These are phyloP conservation scores for Angomonas ambiguus DNA, from an alignment of 208 protist species.

Conservation along the genomic window DNA sequence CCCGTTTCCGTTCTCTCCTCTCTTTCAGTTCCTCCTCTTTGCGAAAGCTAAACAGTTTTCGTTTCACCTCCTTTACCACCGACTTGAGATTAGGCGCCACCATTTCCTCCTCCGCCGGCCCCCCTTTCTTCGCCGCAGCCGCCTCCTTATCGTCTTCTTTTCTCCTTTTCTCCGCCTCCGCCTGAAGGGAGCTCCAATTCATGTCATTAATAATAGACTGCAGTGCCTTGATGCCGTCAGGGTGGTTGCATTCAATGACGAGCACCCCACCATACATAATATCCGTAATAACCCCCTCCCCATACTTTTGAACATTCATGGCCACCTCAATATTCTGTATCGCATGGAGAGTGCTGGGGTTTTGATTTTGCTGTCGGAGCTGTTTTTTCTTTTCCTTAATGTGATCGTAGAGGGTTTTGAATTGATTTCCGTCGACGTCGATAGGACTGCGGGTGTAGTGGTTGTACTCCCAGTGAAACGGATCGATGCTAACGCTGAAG, in stretches of 20 bases:
- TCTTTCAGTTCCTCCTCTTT: conserved; percentile 4
- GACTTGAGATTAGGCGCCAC: neutral
- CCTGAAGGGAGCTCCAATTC: conserved; percentile 27
- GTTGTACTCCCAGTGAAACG: conserved; percentile 46
- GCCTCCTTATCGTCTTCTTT: neutral
- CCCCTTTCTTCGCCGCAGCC: neutral
- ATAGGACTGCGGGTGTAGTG: conserved; percentile 45
- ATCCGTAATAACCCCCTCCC: conserved; percentile 81
- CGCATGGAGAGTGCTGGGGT: conserved; percentile 18
- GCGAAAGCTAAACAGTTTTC: neutral
- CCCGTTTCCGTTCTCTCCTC: neutral
- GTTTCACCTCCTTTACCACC: neutral
- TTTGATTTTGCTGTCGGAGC: neutral
- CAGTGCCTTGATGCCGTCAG: conserved; percentile 29
- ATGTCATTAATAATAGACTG: conserved; percentile 36
- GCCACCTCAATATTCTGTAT: neutral
- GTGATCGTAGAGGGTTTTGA: conserved; percentile 9
- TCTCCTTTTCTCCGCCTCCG: conserved; percentile 4
- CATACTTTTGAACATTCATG: conserved; percentile 19
- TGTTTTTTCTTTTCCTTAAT: neutral
- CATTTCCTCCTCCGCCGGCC: too few species aligned
- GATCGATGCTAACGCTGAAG: conserved; percentile 76
- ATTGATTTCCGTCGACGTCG: conserved; percentile 28
- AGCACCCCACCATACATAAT: conserved; percentile 83
- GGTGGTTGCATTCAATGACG: conserved; percentile 52